Evolutionary conservation across 768 basidiomycete genomes (phyloP), one percentile per base, ranked within the genome.

Genomic region (Grammothele lineata): DNA sequence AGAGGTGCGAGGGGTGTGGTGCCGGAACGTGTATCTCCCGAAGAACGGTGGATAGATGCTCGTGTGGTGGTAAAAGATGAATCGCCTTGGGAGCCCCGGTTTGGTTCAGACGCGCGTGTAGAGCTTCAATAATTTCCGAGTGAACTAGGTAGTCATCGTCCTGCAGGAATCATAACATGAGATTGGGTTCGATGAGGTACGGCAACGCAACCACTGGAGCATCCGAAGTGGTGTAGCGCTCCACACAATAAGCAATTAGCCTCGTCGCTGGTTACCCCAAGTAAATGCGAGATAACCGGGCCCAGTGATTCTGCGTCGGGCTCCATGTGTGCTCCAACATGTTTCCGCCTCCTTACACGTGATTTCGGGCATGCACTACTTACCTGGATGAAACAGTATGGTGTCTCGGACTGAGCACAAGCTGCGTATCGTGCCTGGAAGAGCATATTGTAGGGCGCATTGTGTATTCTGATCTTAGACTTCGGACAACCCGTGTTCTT

Each of bases 141-240:
- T 68, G 61, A 39, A 87, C 59, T 18, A 85, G 66, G 57, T 78
- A 85, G 61, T 85, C 85, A 56, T 87, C 84, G 56, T 86, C 84
- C 83, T 85, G 48, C 8, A 32, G 6, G 35, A 36, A n/a, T 8
- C 35, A 36, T 6, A 6, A 17, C 8, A n/a, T 36, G 18, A 8
- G 15, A 32, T 8, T 32, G 30, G 9, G 30, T 15, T 32, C 9
- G 15, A 32, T 15, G 15, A 8, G 8, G 30, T 8, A 32, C 15
- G 30, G 15, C 15, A 32, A 15, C 30, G 30, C 30, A 15, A 9
- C 9, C 30, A 15, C 43, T n/a, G n/a, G n/a, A n/a, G n/a, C n/a
- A n/a, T n/a, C n/a, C n/a, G n/a, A n/a, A n/a, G n/a, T n/a, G n/a
- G n/a, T n/a, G n/a, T n/a, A n/a, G n/a, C n/a, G n/a, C n/a, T n/a